Base-by-base conservation (phyloP, 2,329 filamentous ascomycete species). In the Diaporthe vaccinii region DNA sequence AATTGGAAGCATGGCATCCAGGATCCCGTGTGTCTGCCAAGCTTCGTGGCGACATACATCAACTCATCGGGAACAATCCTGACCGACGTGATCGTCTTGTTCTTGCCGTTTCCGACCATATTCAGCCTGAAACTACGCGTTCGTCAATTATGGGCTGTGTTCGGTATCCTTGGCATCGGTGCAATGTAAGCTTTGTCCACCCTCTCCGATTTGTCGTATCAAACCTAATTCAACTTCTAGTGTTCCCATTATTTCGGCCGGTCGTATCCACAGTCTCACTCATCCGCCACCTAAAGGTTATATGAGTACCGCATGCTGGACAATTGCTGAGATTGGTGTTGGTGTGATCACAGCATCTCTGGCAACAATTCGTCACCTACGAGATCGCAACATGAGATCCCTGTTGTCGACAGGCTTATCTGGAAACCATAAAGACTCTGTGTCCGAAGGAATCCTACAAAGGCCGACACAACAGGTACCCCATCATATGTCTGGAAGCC, bases 61-160 rank as follows among this genome's bases (percentile, higher is more conserved):
- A 65, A 65, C 61, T 65, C 61, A 17, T 65, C 61, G 1, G 41
- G 61, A 22, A 65, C 61, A 34, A 49, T 65, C 34, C 17, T 65
- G 20, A 65, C 61, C 25, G 61, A 65, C 25, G 61, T 65, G 41
- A 49, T 65, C 61, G 61, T 65, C 41, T 31, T 65, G 61, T 65
- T 65, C 41, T n/a, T 65, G 20, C 61, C 61, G 4, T 65, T 65
- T 49, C 61, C 61, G 61, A 65, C 61, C 4, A 25, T 65, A 4
- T 49, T 65, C 17, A 65, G 61, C 34, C 17, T 49, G 61, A 49
- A 34, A 34, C 61, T 49, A 9, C 61, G 41, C 25, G 25, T 17
- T 14, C 41, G 61, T 65, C 61, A 65, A 49, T 49, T 44, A 44
- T 65, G 41, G 61, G 61, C 41, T 49, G 61, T 65, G 4, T 49